Evolutionary conservation across 371 early-diverging fungal species (phyloP), one percentile per base, ranked within the genome.

Genomic region (Mucor plumbeus): DNA sequence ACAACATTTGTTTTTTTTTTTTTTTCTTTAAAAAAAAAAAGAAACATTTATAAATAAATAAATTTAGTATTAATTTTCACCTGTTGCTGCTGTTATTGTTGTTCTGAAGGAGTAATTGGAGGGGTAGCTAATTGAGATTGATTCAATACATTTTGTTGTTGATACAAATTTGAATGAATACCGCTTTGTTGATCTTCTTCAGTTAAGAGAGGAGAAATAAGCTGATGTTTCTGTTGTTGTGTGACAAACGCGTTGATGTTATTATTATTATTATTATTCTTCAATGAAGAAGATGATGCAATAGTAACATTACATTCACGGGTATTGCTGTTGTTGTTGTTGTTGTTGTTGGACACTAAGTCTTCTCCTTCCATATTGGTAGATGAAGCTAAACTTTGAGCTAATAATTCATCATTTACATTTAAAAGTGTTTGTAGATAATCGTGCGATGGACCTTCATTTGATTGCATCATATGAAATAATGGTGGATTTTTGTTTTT

Each of bases 391-490:
- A 69, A 38, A 38, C 69, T 69, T 54, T 69, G 54, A 40, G 72
- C 68, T 57, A 71, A 33, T 19, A 68, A 40, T 43, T 67, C 56
- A 31, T 71, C 72, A 48, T 71, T 71, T 2, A 67, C 68, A 43
- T 71, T 60, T n/a, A 71, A 43, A 10, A 71, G 31, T 5, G 72
- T 61, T 50, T 67, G 68, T 7, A 71, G 34, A 21, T 71, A 71
- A 50, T 64, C 71, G 43, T 63, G 71, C 14, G 67, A 67, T 21
- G 71, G 71, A 13, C 41, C 63, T n/a, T 26, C 31, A 5, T 35
- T 56, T 5, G 64, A 35, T 40, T 58, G 60, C 26, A 64, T 64
- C 47, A 69, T 33, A 26, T 58, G 40, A 7, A 60, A 38, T 4
- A 54, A 19, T 31, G 66, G 66, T 17, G 39, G 54, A 10, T 55